These are phyloP conservation scores for Dionaea muscipula DNA, from an alignment of 179 eudicot genomes.

Conservation along the genomic window DNA sequence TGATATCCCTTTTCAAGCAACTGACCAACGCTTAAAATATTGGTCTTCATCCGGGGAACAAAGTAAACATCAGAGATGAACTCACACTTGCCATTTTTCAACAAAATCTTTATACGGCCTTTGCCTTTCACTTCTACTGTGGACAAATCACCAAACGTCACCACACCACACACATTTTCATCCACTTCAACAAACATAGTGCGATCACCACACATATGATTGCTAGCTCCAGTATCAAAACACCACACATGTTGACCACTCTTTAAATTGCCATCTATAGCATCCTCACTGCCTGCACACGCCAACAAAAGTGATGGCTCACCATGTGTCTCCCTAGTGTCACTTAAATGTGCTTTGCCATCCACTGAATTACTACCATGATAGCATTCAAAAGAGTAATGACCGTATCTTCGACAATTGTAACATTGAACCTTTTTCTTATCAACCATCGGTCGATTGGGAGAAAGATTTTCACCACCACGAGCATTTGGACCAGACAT, in stretches of 20 bases:
- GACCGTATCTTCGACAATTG: too few species aligned
- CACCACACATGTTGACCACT: conserved; percentile 9
- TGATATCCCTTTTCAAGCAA: conserved; percentile 13
- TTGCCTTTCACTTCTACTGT: conserved; percentile 9
- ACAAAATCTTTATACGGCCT: conserved; percentile 5
- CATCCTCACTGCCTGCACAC: too few species aligned
- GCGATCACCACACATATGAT: conserved; percentile 11
- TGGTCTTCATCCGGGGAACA: conserved; percentile 10
- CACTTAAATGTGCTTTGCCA: too few species aligned
- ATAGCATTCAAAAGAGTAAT: too few species aligned
- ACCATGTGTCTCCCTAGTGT: too few species aligned
- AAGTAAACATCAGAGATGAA: conserved; percentile 7
- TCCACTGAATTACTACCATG: too few species aligned
- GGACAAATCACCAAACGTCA: neutral
- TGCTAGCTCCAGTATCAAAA: conserved; percentile 15
- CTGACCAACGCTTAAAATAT: conserved; percentile 13
- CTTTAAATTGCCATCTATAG: neutral
- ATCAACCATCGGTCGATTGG: neutral
- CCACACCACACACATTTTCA: neutral
- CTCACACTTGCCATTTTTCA: conserved; percentile 9
- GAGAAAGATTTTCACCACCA: too few species aligned
- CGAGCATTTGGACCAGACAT: too few species aligned
- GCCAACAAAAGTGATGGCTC: too few species aligned
- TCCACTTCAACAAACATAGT: conserved; percentile 1
- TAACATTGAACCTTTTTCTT: neutral